These are phyloP conservation scores for Chrysanthemum lavandulifolium DNA, from an alignment of 129 eudicot species.

Conservation along the genomic window DNA sequence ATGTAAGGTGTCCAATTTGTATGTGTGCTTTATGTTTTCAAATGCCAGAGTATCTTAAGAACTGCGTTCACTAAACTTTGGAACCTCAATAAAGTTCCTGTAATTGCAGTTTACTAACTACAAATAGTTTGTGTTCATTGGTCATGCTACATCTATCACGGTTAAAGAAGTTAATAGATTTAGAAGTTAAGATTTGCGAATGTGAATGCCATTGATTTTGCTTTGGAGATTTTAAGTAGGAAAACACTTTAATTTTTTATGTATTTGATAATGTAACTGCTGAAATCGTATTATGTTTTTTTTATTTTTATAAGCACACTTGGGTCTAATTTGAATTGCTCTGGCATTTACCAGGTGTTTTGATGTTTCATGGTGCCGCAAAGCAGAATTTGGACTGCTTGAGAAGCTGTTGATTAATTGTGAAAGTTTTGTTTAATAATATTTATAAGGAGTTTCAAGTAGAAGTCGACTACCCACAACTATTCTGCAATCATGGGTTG, in stretches of 20 bases:
- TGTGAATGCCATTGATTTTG: conserved; percentile 14
- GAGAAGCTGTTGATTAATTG: conserved; percentile 15
- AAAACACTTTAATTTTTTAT: not conserved
- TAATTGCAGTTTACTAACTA: not conserved
- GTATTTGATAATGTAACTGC: conserved; percentile 1
- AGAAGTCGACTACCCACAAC: conserved; percentile 7
- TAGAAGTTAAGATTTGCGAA: conserved; percentile 1
- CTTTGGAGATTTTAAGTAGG: not conserved
- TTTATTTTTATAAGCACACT: conserved; percentile 3
- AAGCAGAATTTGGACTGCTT: conserved; percentile 12
- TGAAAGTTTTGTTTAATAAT: not conserved
- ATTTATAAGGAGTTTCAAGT: conserved; percentile 15
- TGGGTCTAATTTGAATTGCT: conserved; percentile 5
- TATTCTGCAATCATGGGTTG: conserved; percentile 34
- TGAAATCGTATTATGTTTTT: conserved; percentile 1
- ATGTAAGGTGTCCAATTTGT: too few species aligned
- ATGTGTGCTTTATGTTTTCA: not conserved
- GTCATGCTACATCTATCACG: not conserved
- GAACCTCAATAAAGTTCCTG: not conserved
- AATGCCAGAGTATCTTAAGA: not conserved
- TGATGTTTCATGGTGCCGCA: conserved; percentile 20
- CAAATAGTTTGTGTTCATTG: too few species aligned
- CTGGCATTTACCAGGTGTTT: conserved; percentile 13
- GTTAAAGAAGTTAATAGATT: not conserved
- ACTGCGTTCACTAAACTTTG: not conserved